phyloP scores from a whole-genome alignment of 225 moss, liverwort and hornwort species.

The Physcomitrium patens region DNA sequence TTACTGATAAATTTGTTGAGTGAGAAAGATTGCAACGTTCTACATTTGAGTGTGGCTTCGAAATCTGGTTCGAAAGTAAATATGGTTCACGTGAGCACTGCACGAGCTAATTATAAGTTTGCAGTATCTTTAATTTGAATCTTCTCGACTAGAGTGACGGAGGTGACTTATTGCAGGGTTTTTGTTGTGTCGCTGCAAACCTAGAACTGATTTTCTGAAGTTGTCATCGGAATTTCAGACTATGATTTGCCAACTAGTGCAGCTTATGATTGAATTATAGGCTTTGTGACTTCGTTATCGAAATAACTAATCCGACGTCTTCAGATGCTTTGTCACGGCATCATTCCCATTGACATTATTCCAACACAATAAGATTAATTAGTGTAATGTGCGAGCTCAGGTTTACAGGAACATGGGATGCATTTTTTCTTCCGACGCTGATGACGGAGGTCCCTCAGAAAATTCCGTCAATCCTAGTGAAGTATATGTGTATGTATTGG shows the following conservation, averaged over 20 bases:
- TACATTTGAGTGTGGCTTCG: neutral
- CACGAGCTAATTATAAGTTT: neutral
- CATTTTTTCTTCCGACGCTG: slow-evolving; percentile 46
- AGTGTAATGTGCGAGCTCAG: slow-evolving; percentile 21
- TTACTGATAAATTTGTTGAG: too few relatives aligned
- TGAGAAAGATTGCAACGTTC: neutral
- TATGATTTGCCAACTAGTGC: neutral
- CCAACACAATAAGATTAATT: neutral
- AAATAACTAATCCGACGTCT: neutral
- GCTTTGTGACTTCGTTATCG: neutral
- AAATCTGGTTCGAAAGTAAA: neutral
- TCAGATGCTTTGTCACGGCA: too few relatives aligned
- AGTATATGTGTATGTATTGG: slow-evolving; percentile 41
- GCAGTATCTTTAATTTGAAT: neutral
- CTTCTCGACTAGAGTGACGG: neutral
- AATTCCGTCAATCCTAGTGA: slow-evolving; percentile 29
- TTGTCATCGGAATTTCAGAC: neutral
- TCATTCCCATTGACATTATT: neutral
- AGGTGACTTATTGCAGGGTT: too few relatives aligned
- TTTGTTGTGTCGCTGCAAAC: neutral
- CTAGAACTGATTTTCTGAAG: neutral
- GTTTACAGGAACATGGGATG: slow-evolving; percentile 52
- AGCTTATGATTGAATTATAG: neutral
- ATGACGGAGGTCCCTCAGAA: slow-evolving; percentile 35
- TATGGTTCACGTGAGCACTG: neutral